These are phyloP conservation scores for Tetrapisispora namnaoensis DNA, from an alignment of 805 yeast species.

Conservation along the genomic window DNA sequence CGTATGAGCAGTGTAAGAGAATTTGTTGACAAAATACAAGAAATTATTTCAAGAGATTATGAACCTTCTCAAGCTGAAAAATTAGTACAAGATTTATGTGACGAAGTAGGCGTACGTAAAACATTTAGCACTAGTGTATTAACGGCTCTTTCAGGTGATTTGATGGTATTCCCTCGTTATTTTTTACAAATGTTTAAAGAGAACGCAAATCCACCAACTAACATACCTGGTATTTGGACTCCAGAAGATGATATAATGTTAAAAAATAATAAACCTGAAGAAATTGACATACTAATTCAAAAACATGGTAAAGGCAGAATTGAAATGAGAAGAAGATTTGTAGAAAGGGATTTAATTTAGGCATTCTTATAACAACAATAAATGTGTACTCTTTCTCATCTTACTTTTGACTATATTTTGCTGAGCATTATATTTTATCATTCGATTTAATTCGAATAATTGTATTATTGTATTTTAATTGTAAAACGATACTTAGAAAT, in stretches of 20 bases:
- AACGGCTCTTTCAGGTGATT: slow-evolving; percentile 37
- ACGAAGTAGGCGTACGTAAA: slow-evolving; percentile 35
- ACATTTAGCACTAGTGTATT: slow-evolving; percentile 35
- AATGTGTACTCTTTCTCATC: neutral
- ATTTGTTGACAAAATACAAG: slow-evolving; percentile 30
- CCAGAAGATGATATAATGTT: slow-evolving; percentile 34
- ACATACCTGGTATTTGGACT: slow-evolving; percentile 40
- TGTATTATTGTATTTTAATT: neutral
- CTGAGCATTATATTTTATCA: neutral
- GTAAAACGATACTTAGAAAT: neutral
- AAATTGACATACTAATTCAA: slow-evolving; percentile 26
- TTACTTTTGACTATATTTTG: neutral
- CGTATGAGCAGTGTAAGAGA: slow-evolving; percentile 20
- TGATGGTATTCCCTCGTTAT: slow-evolving; percentile 34
- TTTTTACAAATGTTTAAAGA: slow-evolving; percentile 33
- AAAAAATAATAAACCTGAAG: slow-evolving; percentile 28
- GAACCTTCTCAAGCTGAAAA: slow-evolving; percentile 36
- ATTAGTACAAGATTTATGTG: slow-evolving; percentile 32
- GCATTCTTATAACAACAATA: neutral
- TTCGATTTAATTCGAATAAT: neutral
- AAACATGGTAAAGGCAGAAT: slow-evolving; percentile 35
- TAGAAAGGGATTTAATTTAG: slow-evolving; percentile 28
- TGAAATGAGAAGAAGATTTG: slow-evolving; percentile 34
- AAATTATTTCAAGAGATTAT: slow-evolving; percentile 34
- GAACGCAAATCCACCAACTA: slow-evolving; percentile 34